These are phyloP conservation scores for Chlamydomonas eustigma DNA, from an alignment of 139 green algal species.

Conservation along the genomic window DNA sequence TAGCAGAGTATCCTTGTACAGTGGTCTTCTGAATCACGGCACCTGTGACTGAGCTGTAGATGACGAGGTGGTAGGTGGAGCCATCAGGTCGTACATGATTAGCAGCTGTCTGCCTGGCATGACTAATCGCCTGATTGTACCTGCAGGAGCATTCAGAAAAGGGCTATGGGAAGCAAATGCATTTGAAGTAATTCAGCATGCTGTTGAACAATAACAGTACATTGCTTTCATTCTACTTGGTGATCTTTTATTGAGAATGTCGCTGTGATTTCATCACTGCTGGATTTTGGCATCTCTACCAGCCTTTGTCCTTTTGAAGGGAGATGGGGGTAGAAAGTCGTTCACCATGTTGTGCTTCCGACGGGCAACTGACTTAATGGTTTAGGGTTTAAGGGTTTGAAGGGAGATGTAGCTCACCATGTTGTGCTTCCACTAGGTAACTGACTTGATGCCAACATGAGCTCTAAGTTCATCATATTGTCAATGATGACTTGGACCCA, in stretches of 20 bases:
- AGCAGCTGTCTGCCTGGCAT: not conserved
- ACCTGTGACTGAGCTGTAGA: not conserved
- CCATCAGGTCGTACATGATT: conserved; percentile 8
- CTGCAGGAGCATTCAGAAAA: not conserved
- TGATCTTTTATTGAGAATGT: too few relatives aligned
- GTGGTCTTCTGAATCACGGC: not conserved
- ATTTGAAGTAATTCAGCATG: too few relatives aligned
- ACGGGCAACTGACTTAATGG: too few relatives aligned
- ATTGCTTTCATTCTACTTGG: too few relatives aligned
- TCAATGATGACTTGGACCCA: not conserved
- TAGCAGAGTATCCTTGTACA: not conserved
- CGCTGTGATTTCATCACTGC: too few relatives aligned
- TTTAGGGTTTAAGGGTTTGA: too few relatives aligned
- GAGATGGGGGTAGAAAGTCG: too few relatives aligned
- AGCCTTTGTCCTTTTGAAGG: too few relatives aligned
- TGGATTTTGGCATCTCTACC: too few relatives aligned
- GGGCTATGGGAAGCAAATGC: too few relatives aligned
- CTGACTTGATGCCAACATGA: not conserved
- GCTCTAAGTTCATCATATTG: not conserved
- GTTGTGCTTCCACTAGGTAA: not conserved
- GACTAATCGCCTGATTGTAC: not conserved
- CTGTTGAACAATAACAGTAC: too few relatives aligned
- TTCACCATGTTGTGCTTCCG: too few relatives aligned
- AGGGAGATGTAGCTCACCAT: not conserved
- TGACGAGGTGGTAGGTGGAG: conserved; percentile 7